Evolutionary conservation across 108 stramenopile species (phyloP).

Genomic region (Cyclostephanos tholiformis): DNA sequence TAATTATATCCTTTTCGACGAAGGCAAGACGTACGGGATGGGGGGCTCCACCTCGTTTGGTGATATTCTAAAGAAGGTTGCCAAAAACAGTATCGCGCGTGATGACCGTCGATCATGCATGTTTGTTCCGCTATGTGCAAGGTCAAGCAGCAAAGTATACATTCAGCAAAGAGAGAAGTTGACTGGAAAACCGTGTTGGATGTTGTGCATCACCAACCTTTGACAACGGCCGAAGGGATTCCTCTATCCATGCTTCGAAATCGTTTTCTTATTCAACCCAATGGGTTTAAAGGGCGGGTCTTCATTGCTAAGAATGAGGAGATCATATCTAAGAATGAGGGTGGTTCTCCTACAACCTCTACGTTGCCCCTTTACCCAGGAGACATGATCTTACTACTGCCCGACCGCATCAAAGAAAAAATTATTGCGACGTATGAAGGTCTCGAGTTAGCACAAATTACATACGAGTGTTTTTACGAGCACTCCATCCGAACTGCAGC

Average conservation of each 20-base stretch:
- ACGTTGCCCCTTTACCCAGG: neutral
- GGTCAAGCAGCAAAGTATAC: neutral
- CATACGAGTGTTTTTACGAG: conserved; percentile 2
- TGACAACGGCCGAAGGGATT: neutral
- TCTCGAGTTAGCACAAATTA: neutral
- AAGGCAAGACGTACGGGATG: conserved; percentile 26
- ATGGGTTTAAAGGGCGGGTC: conserved; percentile 16
- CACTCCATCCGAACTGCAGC: neutral
- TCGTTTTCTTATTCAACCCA: conserved; percentile 35
- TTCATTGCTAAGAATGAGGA: conserved; percentile 20
- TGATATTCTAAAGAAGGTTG: neutral
- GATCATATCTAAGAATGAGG: neutral
- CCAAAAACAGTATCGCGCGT: neutral
- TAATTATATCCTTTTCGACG: conserved; percentile 28
- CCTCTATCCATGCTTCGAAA: conserved; percentile 24
- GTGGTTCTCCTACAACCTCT: neutral
- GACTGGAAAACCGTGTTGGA: conserved; percentile 34
- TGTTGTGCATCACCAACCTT: conserved; percentile 9
- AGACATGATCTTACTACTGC: neutral
- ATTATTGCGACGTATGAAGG: too few relatives aligned
- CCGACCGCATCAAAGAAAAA: neutral
- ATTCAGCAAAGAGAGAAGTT: neutral
- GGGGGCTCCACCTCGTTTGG: neutral
- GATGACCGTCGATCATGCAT: conserved; percentile 22
- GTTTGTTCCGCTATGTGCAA: conserved; percentile 28